phyloP scores from a whole-genome alignment of 495 filamentous ascomycete species.

The Haplographium delicatum region DNA sequence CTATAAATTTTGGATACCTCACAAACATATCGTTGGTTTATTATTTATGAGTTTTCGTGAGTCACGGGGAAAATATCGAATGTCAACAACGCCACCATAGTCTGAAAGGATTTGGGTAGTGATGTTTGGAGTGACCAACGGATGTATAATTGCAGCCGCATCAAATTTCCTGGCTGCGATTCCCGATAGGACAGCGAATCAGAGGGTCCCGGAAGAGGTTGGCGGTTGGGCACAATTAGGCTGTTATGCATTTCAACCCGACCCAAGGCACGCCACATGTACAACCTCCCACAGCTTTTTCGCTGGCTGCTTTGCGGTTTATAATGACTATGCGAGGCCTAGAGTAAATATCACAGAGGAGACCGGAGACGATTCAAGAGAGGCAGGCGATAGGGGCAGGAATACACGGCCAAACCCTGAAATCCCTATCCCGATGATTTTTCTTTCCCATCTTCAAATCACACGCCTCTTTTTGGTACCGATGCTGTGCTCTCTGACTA shows the following conservation, averaged over 20 bases:
- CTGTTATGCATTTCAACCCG: constrained; percentile 23
- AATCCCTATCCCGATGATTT: not conserved
- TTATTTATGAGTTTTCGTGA: constrained; percentile 1
- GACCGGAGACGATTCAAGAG: too few relatives aligned
- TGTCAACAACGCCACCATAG: not conserved
- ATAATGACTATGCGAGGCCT: too few relatives aligned
- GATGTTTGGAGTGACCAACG: constrained; percentile 1
- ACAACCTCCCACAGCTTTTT: constrained; percentile 9
- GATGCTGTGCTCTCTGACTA: not conserved
- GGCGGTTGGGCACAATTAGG: constrained; percentile 22
- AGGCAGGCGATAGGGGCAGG: too few relatives aligned
- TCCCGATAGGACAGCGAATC: constrained; percentile 4
- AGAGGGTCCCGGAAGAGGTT: not conserved
- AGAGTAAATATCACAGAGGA: too few relatives aligned
- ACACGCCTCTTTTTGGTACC: not conserved
- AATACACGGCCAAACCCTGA: not conserved
- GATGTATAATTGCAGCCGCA: constrained; percentile 17
- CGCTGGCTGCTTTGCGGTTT: constrained; percentile 19
- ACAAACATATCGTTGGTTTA: too few relatives aligned
- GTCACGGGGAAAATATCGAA: not conserved
- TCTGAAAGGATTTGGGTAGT: not conserved
- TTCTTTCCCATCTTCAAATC: not conserved
- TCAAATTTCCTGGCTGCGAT: not conserved
- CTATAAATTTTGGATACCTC: not conserved
- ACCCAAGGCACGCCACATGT: constrained; percentile 16